Conservation (phyloP, 257 asterid genomes). For the Salvia rosmarinus region DNA sequence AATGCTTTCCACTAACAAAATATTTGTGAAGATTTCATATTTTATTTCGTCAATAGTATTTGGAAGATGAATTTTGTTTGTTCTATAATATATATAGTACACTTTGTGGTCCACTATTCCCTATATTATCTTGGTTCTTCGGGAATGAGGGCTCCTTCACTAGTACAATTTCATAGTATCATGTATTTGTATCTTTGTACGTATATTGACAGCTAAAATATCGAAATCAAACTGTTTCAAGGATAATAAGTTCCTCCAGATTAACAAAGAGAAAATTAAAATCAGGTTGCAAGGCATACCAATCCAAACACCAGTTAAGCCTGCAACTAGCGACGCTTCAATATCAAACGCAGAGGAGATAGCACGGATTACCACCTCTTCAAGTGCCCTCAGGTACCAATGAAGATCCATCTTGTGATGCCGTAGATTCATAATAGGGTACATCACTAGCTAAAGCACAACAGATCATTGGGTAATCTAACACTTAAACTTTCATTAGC, state of each 20-base stretch:
- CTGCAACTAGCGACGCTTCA: constrained; percentile 72
- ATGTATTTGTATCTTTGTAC: neutral
- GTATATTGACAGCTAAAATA: neutral
- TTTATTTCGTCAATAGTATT: too few relatives aligned
- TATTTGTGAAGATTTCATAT: too few relatives aligned
- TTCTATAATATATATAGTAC: too few relatives aligned
- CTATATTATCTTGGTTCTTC: too few relatives aligned
- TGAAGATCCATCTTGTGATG: constrained; percentile 81
- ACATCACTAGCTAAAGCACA: constrained; percentile 68
- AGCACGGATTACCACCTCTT: constrained; percentile 83
- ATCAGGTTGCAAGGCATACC: constrained; percentile 52
- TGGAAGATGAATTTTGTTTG: too few relatives aligned
- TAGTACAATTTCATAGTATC: neutral
- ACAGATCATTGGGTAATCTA: too few relatives aligned
- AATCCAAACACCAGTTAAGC: constrained; percentile 95
- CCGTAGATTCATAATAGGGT: constrained; percentile 90
- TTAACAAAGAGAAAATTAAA: neutral
- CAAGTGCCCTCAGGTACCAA: constrained; percentile 93
- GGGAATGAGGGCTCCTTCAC: too few relatives aligned
- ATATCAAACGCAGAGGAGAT: constrained; percentile 65
- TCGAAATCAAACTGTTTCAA: too few relatives aligned
- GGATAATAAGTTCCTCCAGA: too few relatives aligned
- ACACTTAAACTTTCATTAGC: too few relatives aligned
- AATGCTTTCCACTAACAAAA: too few relatives aligned
- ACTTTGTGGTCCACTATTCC: too few relatives aligned